phyloP scores from a whole-genome alignment of 345 rosid genomes.

The Eutrema heterophyllum region DNA sequence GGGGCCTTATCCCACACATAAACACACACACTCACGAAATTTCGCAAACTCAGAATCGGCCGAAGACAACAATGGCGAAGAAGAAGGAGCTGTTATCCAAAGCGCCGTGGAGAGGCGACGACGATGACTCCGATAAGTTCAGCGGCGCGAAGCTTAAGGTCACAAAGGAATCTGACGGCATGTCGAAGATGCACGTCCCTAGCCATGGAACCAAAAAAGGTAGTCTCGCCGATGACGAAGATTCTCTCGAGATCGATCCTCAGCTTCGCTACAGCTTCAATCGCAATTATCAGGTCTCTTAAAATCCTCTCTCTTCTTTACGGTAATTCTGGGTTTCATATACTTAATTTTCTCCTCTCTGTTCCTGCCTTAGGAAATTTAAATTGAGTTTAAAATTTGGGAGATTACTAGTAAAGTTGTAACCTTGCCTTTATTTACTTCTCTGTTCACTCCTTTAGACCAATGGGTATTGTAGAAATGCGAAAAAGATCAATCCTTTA shows the following conservation, averaged over 20 bases:
- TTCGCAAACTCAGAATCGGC: not conserved
- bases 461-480: not conserved
- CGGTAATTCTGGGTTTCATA: not conserved
- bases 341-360: not conserved
- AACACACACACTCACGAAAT: not conserved
- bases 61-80: conserved; percentile 26
- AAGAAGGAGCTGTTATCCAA: conserved; percentile 68
- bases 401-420: not conserved
- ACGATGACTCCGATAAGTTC: conserved; percentile 53
- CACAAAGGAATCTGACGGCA: conserved; percentile 63
- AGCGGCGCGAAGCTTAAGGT: conserved; percentile 74
- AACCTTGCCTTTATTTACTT: too few relatives aligned
- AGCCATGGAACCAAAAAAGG: conserved; percentile 29
- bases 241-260: conserved; percentile 71
- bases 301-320: not conserved
- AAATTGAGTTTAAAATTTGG: not conserved
- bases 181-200: conserved; percentile 81
- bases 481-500: not conserved
- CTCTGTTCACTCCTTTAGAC: not conserved
- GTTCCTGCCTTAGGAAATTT: not conserved
- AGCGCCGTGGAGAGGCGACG: conserved; percentile 97
- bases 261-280: conserved; percentile 97
- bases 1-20: not conserved
- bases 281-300: conserved; percentile 69
- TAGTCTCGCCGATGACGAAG: conserved; percentile 40